A percentile compares a stretch with the other conserved stretches of the same genome.
Evolutionary conservation across 2,329 filamentous ascomycete species (phyloP).

Genomic region (Teratosphaeria viscida): DNA sequence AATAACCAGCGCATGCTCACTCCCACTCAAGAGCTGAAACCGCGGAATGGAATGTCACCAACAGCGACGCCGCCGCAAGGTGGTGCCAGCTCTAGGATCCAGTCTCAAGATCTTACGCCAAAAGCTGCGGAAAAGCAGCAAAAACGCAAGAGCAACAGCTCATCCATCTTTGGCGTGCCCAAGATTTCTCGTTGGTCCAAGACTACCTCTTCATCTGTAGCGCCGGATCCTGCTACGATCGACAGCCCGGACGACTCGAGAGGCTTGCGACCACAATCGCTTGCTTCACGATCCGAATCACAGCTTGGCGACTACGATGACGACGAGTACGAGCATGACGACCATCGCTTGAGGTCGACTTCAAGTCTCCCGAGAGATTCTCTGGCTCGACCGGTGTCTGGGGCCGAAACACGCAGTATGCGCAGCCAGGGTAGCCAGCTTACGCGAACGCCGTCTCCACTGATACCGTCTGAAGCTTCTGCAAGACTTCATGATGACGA

Average conservation of each 20-base stretch:
- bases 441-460: conserved; percentile 39
- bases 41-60: conserved; percentile 24
- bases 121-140: conserved; percentile 63
- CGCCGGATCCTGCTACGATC: conserved; percentile 28
- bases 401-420: conserved; percentile 20
- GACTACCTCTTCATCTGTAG: conserved; percentile 81
- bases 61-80: conserved; percentile 46
- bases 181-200: conserved; percentile 97
- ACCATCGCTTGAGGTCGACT: conserved; percentile 42
- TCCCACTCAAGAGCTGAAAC: conserved; percentile 44
- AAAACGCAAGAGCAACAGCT: conserved; percentile 81
- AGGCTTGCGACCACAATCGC: conserved; percentile 42
- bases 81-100: conserved; percentile 27
- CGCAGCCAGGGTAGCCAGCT: conserved; percentile 26
- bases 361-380: conserved; percentile 14
- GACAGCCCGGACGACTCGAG: conserved; percentile 19
- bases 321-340: conserved; percentile 44
- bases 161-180: conserved; percentile 60
- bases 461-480: conserved; percentile 44
- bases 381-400: conserved; percentile 8
- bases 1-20: conserved; percentile 52
- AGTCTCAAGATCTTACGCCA: conserved; percentile 72
- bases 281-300: conserved; percentile 60
- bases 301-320: conserved; percentile 52
- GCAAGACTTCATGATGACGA: conserved; percentile 9